A percentile compares a stretch with the other conserved stretches of the same genome.
Conservation (phyloP, 441 rosid species). For the Gossypium laxum region DNA sequence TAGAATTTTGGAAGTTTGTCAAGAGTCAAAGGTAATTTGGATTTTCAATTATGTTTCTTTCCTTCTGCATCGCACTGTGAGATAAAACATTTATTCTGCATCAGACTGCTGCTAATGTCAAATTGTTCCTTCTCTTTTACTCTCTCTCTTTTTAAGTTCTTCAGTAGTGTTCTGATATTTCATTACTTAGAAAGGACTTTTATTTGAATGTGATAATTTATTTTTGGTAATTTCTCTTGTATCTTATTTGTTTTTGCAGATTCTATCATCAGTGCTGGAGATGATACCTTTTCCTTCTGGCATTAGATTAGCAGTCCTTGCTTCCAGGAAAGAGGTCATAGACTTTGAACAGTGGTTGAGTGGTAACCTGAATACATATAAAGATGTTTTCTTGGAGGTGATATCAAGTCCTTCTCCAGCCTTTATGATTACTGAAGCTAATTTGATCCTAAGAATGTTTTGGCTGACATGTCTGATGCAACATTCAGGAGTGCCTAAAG, state of each 20-base stretch:
- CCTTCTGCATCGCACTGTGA: not conserved
- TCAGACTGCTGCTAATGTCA: not conserved
- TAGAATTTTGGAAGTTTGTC: constrained; percentile 64
- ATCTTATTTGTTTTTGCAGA: constrained; percentile 35
- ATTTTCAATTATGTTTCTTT: not conserved
- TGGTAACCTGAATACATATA: constrained; percentile 44
- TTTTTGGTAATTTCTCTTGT: not conserved
- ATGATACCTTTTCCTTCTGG: constrained; percentile 58
- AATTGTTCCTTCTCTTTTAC: not conserved
- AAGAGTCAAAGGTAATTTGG: constrained; percentile 63
- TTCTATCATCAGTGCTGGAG: constrained; percentile 59
- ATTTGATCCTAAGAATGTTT: constrained; percentile 12
- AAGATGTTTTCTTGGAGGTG: constrained; percentile 80
- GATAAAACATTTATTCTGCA: not conserved
- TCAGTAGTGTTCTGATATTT: not conserved
- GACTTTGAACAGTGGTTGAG: constrained; percentile 87
- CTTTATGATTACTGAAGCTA: not conserved
- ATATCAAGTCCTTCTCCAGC: not conserved
- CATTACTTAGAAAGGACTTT: not conserved
- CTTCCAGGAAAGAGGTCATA: constrained; percentile 59
- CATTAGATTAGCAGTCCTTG: constrained; percentile 73
- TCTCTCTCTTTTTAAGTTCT: not conserved
- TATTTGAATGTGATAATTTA: not conserved
- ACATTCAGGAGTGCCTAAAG: constrained; percentile 76
- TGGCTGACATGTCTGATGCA: constrained; percentile 18